A percentile compares a stretch with the other conserved stretches of the same genome.
Evolutionary conservation across 768 basidiomycete genomes (phyloP).

Genomic region (Hortiboletus flavorubellus): DNA sequence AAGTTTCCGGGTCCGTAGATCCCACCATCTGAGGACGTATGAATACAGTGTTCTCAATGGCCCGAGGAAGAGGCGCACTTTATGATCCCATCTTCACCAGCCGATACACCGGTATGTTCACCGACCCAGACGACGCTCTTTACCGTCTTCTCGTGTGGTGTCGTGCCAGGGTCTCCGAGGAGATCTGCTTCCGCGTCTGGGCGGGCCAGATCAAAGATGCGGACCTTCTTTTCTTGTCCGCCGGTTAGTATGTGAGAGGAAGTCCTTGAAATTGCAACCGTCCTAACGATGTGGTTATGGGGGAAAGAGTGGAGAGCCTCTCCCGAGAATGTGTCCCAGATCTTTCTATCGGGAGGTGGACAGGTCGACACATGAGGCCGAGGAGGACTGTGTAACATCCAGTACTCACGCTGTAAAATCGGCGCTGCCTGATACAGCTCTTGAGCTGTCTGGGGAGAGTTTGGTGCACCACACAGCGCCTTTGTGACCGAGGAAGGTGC

Average conservation of each 20-base stretch:
- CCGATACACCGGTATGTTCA: slow-evolving; percentile 82
- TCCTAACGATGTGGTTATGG: slow-evolving; percentile 97
- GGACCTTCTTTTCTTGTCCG: slow-evolving; percentile 96
- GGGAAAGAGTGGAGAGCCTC: slow-evolving; percentile 90
- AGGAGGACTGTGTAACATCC: not conserved
- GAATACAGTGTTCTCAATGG: not conserved
- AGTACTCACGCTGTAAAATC: slow-evolving; percentile 91
- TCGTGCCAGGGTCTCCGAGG: slow-evolving; percentile 55
- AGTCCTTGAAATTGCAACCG: slow-evolving; percentile 79
- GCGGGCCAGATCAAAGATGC: slow-evolving; percentile 85
- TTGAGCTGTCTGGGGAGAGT: slow-evolving; percentile 78
- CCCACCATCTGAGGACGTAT: slow-evolving; percentile 81
- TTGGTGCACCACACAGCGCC: slow-evolving; percentile 98
- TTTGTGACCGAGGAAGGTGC: slow-evolving; percentile 85
- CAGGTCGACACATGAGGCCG: not conserved
- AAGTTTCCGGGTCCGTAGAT: slow-evolving; percentile 73
- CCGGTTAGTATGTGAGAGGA: slow-evolving; percentile 77
- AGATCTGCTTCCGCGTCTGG: slow-evolving; percentile 88
- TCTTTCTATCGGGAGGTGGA: slow-evolving; percentile 56
- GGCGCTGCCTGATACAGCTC: slow-evolving; percentile 90
- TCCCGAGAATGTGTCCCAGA: slow-evolving; percentile 95
- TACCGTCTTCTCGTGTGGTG: slow-evolving; percentile 83
- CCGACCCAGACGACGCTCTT: slow-evolving; percentile 94
- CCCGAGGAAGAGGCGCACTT: slow-evolving; percentile 51
- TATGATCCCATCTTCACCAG: slow-evolving; percentile 88